Base-by-base conservation (phyloP, 306 rosid genomes). In the Luffa acutangula region DNA sequence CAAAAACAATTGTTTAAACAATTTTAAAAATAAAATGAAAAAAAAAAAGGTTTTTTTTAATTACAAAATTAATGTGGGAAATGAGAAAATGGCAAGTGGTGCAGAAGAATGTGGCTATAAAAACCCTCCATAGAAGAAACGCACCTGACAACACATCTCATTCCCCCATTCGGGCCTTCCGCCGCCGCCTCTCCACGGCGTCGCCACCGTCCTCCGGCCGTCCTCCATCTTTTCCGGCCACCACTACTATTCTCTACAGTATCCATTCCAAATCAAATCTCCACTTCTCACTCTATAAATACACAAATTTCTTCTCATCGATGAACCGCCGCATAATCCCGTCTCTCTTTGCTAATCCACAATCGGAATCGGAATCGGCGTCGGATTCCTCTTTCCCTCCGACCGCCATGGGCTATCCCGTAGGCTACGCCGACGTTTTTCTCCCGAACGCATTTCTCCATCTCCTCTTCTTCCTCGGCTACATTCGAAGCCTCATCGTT, bases 341-440 rank as follows among this genome's bases (percentile, higher is more conserved):
- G 66, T 36, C 36, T 9, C 65, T 20, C 34, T 46, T 31, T 20
- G 74, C 65, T 11, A 33, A 48, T 66, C 51, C 51, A 41, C 33
- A 66, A 66, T 7, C 51, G 20, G 51, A 66, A 57, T n/a, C 43
- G 43, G 69, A 60, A 17, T 17, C 59, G 59, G 59, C 21, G 21
- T 17, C 79, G 42, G 25, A 43, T 18, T 3, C 25, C 7, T 49
- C 52, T 31, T 20, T 33, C 37, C 65, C 63, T 64, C 49, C 57
- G n/a, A 18, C 45, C 41, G 37, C 80, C 69, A 79, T 79, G 81
- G 81, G 81, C 15, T 65, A 46, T 17, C 64, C 81, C 15, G 41
- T 77, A 53, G 71, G 67, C 77, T 69, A 79, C 79, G 36, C 81
- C 46, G 78, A 78, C 42, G 73, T 20, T 49, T 7, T 81, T 65